A percentile compares a stretch with the other conserved stretches of the same genome.
phyloP scores from a whole-genome alignment of 1,284 basidiomycete genomes.

The Volvariella volvacea region DNA sequence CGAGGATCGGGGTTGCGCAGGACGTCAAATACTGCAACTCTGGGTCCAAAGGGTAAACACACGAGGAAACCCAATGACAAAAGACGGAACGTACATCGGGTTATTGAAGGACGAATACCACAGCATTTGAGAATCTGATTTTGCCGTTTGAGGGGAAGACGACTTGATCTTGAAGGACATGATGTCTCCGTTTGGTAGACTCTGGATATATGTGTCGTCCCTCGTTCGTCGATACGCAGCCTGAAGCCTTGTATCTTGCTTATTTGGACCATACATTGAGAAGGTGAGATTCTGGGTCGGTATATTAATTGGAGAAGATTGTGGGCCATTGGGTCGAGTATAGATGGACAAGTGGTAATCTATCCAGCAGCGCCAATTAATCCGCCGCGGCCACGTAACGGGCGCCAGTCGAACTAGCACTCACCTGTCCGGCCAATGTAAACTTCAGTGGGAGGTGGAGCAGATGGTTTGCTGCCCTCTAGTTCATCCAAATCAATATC shows the following conservation, averaged over 20 bases:
- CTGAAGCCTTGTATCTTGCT: conserved; percentile 63
- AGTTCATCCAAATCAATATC: conserved; percentile 63
- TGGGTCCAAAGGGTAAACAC: conserved; percentile 19
- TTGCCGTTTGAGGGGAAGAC: conserved; percentile 8
- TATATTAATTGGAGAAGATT: conserved; percentile 25
- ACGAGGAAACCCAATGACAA: background rate
- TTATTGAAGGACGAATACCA: conserved; percentile 54
- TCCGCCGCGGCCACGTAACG: background rate
- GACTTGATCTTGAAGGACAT: conserved; percentile 56
- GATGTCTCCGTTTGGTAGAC: conserved; percentile 69
- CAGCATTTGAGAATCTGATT: conserved; percentile 33
- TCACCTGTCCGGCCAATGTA: conserved; percentile 79
- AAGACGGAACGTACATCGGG: conserved; percentile 40
- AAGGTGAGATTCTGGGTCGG: conserved; percentile 74
- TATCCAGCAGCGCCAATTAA: conserved; percentile 19
- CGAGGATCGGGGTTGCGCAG: conserved; percentile 29
- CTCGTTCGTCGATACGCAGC: conserved; percentile 60
- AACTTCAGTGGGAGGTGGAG: conserved; percentile 48
- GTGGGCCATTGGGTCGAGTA: conserved; percentile 32
- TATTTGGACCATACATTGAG: conserved; percentile 81
- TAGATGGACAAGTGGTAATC: conserved; percentile 72
- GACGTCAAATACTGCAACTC: conserved; percentile 78
- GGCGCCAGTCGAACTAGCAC: conserved; percentile 16
- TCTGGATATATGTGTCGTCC: conserved; percentile 74
- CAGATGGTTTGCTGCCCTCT: conserved; percentile 45